Base-by-base conservation (phyloP, 2,329 filamentous ascomycete species). In the Pyrenophora teres region DNA sequence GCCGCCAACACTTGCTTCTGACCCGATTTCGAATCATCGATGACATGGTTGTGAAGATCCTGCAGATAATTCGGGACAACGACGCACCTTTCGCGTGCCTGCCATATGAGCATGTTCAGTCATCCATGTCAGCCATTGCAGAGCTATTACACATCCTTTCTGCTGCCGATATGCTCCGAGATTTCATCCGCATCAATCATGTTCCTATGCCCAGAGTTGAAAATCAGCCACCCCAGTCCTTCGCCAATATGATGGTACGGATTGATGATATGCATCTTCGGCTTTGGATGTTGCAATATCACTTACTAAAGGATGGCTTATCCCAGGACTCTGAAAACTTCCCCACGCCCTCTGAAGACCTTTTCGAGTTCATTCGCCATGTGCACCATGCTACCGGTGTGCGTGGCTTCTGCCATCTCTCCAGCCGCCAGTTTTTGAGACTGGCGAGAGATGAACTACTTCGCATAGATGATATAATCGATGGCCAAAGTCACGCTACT, bases 261-360 rank as follows among this genome's bases (percentile, higher is more conserved):
- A 78, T 97, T 37, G 86, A 91, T 35, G 92, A 97, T 62, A 88
- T 96, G 80, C 88, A 96, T 65, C 84, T 96, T 3, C 86, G 91
- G 30, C 84, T 87, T 9, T 97, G 94, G 93, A 91, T 89, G 32
- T 76, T 97, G 33, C 87, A 93, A 57, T 99, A 97, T 68, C 83
- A 84, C 0, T 76, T 97, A 44, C 73, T 97, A 37, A 89, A 88
- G 67, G 87, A 92, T 56, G 89, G 85, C 3, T 86, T 92, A 23
- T 75, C 78, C 5, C 89, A 92, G 59, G 84, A 88, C 60, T 73
- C 76, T 7, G 81, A 85, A 1, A 70, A 82, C 0, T 93, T 92
- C 62, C 78, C 84, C 3, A 82, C 80, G 4, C 83, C 87, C 0
- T 81, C 88, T 35, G 88, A 88, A 47, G 88, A 93, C 56, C 78